These are phyloP conservation scores for Amborella trichopoda DNA, from an alignment of 164 flowering plant species.

Conservation along the genomic window DNA sequence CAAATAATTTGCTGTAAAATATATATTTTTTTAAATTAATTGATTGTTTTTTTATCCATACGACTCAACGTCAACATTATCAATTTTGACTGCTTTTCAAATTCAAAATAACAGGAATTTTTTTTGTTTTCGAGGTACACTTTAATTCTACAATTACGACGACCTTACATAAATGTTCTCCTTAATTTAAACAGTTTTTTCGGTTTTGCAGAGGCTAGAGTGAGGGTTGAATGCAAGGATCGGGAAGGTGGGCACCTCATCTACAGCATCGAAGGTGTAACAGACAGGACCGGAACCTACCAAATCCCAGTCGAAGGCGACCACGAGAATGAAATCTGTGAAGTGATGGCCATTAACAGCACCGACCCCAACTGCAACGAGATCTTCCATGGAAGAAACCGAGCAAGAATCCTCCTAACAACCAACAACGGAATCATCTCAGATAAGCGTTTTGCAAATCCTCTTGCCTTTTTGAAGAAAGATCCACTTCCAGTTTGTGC, in stretches of 20 bases:
- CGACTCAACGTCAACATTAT: too few species aligned
- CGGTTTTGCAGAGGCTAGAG: background rate
- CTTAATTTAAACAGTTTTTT: background rate
- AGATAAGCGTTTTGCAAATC: conserved; percentile 26
- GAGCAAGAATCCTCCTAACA: conserved; percentile 32
- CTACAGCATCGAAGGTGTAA: conserved; percentile 19
- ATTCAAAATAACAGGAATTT: background rate
- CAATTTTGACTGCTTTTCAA: background rate
- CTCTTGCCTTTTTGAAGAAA: conserved; percentile 40
- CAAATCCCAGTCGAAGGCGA: conserved; percentile 27
- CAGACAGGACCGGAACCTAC: conserved; percentile 26
- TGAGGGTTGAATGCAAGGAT: conserved; percentile 34
- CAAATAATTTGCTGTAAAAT: too few species aligned
- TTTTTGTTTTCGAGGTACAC: too few species aligned
- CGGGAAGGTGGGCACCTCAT: conserved; percentile 17
- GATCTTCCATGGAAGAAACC: conserved; percentile 2
- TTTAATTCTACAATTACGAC: too few species aligned
- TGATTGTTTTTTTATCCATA: too few species aligned
- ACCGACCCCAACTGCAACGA: conserved; percentile 25
- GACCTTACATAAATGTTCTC: too few species aligned
- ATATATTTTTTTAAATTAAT: too few species aligned
- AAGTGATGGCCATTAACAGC: conserved; percentile 28
- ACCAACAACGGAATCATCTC: conserved; percentile 31
- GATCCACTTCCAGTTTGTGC: conserved; percentile 22
- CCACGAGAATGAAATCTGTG: conserved; percentile 56